Evolutionary conservation across 345 rosid species (phyloP).

Genomic region (Ceriops zippeliana): DNA sequence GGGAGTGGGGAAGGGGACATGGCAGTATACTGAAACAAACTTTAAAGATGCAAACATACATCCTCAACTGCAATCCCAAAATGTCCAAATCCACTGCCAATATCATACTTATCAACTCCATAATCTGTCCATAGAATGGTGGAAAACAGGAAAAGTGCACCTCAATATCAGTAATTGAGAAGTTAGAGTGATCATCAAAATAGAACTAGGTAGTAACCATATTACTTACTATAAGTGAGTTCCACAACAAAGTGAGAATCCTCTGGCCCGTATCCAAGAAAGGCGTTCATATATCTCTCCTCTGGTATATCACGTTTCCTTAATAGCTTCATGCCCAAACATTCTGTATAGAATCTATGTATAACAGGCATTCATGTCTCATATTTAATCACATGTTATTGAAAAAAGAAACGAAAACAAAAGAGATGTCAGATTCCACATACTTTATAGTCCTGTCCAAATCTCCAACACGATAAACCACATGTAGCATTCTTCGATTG

Average conservation of each 20-base stretch:
- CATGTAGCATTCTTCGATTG: constrained; percentile 90
- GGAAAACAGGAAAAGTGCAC: background rate
- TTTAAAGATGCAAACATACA: constrained; percentile 45
- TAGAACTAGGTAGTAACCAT: background rate
- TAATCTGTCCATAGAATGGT: constrained; percentile 51
- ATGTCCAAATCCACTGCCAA: constrained; percentile 93
- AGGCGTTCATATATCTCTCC: constrained; percentile 93
- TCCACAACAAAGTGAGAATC: constrained; percentile 93
- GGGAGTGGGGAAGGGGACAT: no score
- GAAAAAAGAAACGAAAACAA: background rate
- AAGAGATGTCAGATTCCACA: background rate
- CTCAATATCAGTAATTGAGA: background rate
- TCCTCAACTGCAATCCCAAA: constrained; percentile 93
- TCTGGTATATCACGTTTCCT: constrained; percentile 97
- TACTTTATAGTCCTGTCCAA: constrained; percentile 93
- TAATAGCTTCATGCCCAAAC: constrained; percentile 95
- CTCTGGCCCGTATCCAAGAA: constrained; percentile 98
- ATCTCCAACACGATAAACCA: constrained; percentile 97
- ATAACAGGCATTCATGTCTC: constrained; percentile 8
- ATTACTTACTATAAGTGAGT: constrained; percentile 78
- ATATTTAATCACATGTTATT: background rate
- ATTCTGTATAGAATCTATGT: constrained; percentile 86
- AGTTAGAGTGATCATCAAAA: background rate
- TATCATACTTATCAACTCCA: constrained; percentile 87
- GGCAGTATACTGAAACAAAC: background rate